Evolutionary conservation across 345 rosid species (phyloP).

Genomic region (Eucalyptus urophylla): DNA sequence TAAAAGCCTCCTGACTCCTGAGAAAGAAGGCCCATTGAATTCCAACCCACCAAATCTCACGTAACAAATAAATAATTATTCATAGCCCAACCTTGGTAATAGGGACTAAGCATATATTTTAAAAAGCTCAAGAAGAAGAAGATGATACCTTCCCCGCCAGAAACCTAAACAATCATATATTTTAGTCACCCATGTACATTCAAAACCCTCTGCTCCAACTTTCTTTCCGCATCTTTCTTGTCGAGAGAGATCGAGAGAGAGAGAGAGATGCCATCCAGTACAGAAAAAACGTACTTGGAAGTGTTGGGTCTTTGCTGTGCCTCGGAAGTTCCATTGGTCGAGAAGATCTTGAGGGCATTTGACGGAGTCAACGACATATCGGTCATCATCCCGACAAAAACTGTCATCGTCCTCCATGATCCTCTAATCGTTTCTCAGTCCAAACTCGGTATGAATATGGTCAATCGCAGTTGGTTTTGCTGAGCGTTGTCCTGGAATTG

Average conservation of each 20-base stretch:
- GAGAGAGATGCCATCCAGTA: background rate
- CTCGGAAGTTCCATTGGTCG: constrained; percentile 63
- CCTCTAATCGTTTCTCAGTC: constrained; percentile 38
- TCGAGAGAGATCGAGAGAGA: background rate
- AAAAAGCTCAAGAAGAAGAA: background rate
- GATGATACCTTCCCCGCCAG: background rate
- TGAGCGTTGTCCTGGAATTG: background rate
- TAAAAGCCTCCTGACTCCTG: background rate
- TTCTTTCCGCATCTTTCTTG: background rate
- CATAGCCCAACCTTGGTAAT: background rate
- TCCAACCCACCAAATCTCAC: background rate
- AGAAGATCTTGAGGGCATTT: constrained; percentile 38
- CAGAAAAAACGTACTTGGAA: constrained; percentile 60
- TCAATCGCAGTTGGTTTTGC: background rate
- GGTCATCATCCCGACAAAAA: constrained; percentile 54
- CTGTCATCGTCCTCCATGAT: constrained; percentile 73
- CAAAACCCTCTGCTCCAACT: background rate
- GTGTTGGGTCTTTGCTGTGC: constrained; percentile 74
- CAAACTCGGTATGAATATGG: constrained; percentile 41
- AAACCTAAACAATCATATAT: background rate
- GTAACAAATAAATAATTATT: background rate
- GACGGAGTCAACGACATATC: constrained; percentile 47
- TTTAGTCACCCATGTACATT: background rate
- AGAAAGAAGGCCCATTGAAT: background rate
- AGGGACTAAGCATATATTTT: background rate